phyloP scores from a whole-genome alignment of 768 basidiomycete genomes.

The Trametes elegans region DNA sequence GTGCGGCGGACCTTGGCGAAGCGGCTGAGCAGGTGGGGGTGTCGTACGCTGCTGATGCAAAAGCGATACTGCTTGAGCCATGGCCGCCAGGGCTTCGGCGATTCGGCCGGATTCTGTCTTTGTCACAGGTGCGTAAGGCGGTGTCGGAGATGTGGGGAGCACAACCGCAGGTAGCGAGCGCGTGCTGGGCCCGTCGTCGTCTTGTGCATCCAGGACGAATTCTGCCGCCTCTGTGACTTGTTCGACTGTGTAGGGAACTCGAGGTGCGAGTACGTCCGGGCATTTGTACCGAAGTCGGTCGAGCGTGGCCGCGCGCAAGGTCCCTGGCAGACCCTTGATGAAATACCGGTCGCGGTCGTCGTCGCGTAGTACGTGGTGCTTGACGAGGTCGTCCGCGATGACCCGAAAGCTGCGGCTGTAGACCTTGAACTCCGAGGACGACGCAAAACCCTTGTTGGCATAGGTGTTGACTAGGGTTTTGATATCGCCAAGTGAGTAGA shows the following conservation, averaged over 20 bases:
- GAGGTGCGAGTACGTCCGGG: conserved; percentile 24
- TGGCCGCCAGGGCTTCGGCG: background rate
- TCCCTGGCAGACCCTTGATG: conserved; percentile 8
- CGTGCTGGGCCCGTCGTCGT: background rate
- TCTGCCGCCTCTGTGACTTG: conserved; percentile 24
- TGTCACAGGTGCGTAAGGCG: background rate
- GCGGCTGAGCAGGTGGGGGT: background rate
- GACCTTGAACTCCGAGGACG: background rate
- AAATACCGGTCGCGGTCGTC: conserved; percentile 26
- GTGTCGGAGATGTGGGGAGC: background rate
- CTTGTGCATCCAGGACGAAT: conserved; percentile 17
- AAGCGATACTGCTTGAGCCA: background rate
- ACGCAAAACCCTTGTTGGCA: background rate
- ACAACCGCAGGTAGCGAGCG: background rate
- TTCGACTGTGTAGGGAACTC: conserved; percentile 25
- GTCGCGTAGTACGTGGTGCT: conserved; percentile 14
- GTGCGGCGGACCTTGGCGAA: background rate
- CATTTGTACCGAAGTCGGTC: conserved; percentile 24
- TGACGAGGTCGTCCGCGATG: conserved; percentile 23
- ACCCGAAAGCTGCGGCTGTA: conserved; percentile 25
- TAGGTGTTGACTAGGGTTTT: conserved; percentile 23
- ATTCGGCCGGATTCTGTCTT: background rate
- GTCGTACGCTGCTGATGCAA: background rate
- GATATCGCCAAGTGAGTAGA: conserved; percentile 25
- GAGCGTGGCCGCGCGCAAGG: background rate